Conservation (phyloP, 2,329 filamentous ascomycete genomes). For the Ascochyta lentis region DNA sequence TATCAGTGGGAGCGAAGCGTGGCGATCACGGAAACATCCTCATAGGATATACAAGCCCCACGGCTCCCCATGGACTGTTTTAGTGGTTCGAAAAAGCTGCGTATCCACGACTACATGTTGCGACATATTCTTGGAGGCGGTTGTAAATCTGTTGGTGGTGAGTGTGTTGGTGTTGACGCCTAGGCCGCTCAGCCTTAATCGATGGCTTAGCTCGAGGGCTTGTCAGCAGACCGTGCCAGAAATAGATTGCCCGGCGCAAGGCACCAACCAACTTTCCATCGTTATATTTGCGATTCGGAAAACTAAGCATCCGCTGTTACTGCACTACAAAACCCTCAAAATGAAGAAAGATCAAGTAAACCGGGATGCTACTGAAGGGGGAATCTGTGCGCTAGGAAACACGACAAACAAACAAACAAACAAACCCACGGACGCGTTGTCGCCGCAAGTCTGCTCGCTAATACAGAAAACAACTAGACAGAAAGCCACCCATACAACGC, state of each 20-base stretch:
- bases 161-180: slow-evolving; percentile 15
- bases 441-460: slow-evolving; percentile 19
- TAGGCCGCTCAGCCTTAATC: slow-evolving; percentile 21
- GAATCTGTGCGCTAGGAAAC: slow-evolving; percentile 17
- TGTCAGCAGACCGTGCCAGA: slow-evolving; percentile 36
- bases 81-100: neutral
- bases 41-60: neutral
- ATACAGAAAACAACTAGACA: neutral
- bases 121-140: slow-evolving; percentile 7
- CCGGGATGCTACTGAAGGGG: slow-evolving; percentile 7
- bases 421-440: neutral
- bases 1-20: neutral
- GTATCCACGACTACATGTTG: neutral
- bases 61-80: neutral
- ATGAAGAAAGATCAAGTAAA: slow-evolving; percentile 7
- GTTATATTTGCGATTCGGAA: neutral
- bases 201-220: slow-evolving; percentile 19
- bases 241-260: slow-evolving; percentile 25
- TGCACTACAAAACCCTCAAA: neutral
- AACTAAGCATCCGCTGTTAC: neutral
- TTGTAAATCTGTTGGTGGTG: slow-evolving; percentile 6
- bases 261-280: slow-evolving; percentile 7
- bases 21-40: neutral
- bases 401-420: slow-evolving; percentile 8
- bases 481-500: neutral